Percentiles rank a stretch among this genome's conserved stretches.
Conservation (phyloP, 1,284 basidiomycete species). For the Apiotrichum gamsii region DNA sequence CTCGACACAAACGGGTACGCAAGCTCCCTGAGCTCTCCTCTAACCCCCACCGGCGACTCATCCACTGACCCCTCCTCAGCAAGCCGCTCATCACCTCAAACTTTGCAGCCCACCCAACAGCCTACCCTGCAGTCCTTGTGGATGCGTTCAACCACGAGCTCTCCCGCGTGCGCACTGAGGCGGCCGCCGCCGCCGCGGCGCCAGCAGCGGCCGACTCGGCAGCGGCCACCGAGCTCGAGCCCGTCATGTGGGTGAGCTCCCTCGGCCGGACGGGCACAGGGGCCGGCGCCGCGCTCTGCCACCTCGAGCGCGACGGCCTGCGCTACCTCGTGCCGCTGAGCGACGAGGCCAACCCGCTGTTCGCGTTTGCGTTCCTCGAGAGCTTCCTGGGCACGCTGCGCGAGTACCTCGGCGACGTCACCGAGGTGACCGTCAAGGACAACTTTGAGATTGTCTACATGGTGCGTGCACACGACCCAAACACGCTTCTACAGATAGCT, state of each 20-base stretch:
- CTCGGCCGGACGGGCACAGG: conserved; percentile 21
- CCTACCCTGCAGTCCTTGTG: conserved; percentile 77
- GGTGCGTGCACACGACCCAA: conserved; percentile 48
- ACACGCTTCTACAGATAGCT: too few species aligned
- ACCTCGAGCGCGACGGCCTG: conserved; percentile 66
- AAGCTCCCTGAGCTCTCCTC: too few species aligned
- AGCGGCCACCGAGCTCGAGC: conserved; percentile 16
- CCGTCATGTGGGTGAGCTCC: conserved; percentile 43
- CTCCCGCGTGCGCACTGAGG: conserved; percentile 49
- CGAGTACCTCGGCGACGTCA: conserved; percentile 76
- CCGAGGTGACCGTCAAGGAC: conserved; percentile 70
- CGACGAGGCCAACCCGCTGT: conserved; percentile 72
- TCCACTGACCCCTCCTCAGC: conserved; percentile 47
- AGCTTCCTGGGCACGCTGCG: conserved; percentile 74
- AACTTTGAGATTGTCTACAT: conserved; percentile 96
- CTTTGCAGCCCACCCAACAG: conserved; percentile 69
- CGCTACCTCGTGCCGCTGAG: conserved; percentile 73
- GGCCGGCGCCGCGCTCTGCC: conserved; percentile 51
- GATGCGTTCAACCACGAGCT: conserved; percentile 74
- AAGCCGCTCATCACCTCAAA: conserved; percentile 85
- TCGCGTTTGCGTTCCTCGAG: conserved; percentile 82
- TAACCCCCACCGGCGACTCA: too few species aligned
- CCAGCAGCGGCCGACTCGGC: not conserved
- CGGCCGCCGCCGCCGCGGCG: conserved; percentile 9
- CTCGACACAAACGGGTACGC: conserved; percentile 71